Base-by-base conservation (phyloP, 140 eudicot genomes). In the Anethum foeniculum region DNA sequence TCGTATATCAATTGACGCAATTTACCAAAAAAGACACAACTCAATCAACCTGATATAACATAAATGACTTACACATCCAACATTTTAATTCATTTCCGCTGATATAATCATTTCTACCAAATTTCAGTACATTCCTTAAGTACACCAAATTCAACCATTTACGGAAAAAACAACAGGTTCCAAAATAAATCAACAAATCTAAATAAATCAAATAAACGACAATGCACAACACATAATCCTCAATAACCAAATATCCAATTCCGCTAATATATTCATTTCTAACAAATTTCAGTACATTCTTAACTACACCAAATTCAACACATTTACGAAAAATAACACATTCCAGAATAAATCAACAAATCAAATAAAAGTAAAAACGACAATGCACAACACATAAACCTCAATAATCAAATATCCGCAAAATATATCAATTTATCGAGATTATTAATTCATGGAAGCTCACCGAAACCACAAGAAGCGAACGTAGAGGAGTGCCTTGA, bases 391-490 rank as follows among this genome's bases (percentile, higher is more conserved):
- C 51, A 47, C 51, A 47, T 47, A 47, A 47, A 47, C 16, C 51
- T 47, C 16, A 11, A 49, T 18, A 49, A 49, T 3, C 23, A 49
- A 49, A 49, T 3, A 51, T 49, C 56, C 21, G 56, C 21, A 49
- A 49, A 49, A 15, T 16, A 15, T 16, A 49, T 5, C 7, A 51
- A 51, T 51, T 51, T 16, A 51, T 51, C 58, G 46, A 41, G 80
- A 52, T 73, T 30, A n/a, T 3, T 30, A 43, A 44, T 32, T 3
- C 43, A 69, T 14, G 38, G 10, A 46, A 12, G 28, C 98, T 88
- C 47, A 94, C 98, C 18, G 94, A 90, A 44, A 92, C 82, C 82
- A 92, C 98, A 79, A 94, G 84, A 13, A 94, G 91, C n/a, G 91
- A 88, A 18, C 98, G 94, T 25, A 94, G 87, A 81, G 89, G 87